Evolutionary conservation across 352 stramenopile genomes (phyloP).

Genomic region (Globisporangium solare): DNA sequence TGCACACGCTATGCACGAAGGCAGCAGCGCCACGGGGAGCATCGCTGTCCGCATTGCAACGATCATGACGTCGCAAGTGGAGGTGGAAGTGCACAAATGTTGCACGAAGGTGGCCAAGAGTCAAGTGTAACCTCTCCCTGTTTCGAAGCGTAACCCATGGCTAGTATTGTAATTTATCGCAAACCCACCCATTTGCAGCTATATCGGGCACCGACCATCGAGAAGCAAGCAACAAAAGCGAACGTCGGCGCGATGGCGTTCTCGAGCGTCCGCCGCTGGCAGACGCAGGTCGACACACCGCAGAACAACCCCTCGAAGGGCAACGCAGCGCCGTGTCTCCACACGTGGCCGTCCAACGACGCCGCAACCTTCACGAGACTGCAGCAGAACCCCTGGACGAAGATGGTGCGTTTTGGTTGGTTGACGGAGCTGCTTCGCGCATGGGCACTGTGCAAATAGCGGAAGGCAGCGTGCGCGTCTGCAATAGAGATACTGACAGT

Average conservation of each 20-base stretch:
- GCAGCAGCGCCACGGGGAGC: conserved; percentile 17
- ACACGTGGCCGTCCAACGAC: conserved; percentile 36
- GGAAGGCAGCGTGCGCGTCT: background rate
- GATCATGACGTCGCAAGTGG: background rate
- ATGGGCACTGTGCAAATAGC: background rate
- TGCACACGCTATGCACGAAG: conserved; percentile 12
- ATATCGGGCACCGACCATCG: background rate
- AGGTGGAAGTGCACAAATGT: background rate
- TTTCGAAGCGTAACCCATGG: background rate
- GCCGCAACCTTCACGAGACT: conserved; percentile 33
- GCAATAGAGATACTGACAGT: background rate
- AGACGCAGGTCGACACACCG: conserved; percentile 1
- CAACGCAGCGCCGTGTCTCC: conserved; percentile 1
- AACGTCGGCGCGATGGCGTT: conserved; percentile 16
- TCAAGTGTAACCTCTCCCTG: background rate
- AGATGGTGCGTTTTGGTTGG: conserved; percentile 28
- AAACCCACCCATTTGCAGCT: background rate
- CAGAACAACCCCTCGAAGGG: conserved; percentile 11
- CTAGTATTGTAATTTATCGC: background rate
- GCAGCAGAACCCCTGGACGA: conserved; percentile 22
- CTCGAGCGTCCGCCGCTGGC: conserved; percentile 16
- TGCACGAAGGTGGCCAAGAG: background rate
- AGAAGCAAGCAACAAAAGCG: background rate
- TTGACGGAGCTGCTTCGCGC: background rate
- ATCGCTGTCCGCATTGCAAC: background rate